Evolutionary conservation across 805 yeast genomes (phyloP).

Genomic region (Yamadazyma tumulicola): DNA sequence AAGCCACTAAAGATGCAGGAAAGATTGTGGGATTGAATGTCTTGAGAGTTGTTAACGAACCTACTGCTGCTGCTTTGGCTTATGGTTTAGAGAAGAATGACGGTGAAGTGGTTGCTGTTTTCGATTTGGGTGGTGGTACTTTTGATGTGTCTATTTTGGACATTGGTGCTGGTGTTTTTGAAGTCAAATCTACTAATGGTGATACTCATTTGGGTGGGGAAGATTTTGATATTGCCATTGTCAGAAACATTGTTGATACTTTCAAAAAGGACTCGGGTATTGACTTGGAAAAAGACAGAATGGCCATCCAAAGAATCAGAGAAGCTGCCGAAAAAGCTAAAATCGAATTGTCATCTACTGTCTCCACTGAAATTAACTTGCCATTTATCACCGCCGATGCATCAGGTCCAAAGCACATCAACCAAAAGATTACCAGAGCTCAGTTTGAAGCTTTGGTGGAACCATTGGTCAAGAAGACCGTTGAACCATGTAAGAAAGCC

Average conservation of each 20-base stretch:
- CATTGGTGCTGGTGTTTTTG: slow-evolving; percentile 96
- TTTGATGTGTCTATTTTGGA: slow-evolving; percentile 95
- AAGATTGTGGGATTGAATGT: slow-evolving; percentile 93
- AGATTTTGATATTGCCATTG: slow-evolving; percentile 83
- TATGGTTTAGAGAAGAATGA: slow-evolving; percentile 85
- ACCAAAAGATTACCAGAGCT: slow-evolving; percentile 63
- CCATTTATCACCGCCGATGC: slow-evolving; percentile 89
- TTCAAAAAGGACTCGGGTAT: slow-evolving; percentile 74
- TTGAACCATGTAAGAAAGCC: slow-evolving; percentile 78
- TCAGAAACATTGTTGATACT: slow-evolving; percentile 74
- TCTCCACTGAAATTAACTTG: slow-evolving; percentile 69
- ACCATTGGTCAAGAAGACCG: slow-evolving; percentile 66
- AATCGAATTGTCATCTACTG: slow-evolving; percentile 76
- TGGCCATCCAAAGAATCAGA: slow-evolving; percentile 82
- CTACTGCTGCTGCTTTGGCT: slow-evolving; percentile 92
- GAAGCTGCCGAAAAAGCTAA: slow-evolving; percentile 90
- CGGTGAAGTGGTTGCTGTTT: slow-evolving; percentile 86
- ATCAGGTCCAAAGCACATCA: slow-evolving; percentile 74
- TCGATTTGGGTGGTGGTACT: slow-evolving; percentile 98
- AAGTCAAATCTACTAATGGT: slow-evolving; percentile 97
- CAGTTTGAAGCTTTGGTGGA: slow-evolving; percentile 67
- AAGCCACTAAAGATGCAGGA: slow-evolving; percentile 96
- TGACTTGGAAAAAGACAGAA: slow-evolving; percentile 60
- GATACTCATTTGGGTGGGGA: slow-evolving; percentile 93
- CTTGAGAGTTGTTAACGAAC: slow-evolving; percentile 85